Conservation (phyloP, 2,329 filamentous ascomycete genomes). For the Pestalotiopsis sp. region DNA sequence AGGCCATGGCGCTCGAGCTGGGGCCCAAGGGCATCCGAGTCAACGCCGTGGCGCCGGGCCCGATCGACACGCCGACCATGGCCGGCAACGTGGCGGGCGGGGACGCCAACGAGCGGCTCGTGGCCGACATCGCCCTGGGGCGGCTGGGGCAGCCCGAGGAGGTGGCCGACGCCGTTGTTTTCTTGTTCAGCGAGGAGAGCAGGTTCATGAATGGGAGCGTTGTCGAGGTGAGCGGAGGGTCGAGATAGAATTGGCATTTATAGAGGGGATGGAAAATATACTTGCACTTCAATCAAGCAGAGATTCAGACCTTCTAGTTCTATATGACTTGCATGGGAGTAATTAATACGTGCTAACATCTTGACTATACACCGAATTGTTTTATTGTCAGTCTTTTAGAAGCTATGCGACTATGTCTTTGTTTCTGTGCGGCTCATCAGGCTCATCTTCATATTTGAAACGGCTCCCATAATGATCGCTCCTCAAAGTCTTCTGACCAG, state of each 20-base stretch:
- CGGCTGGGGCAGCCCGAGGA: slow-evolving; percentile 29
- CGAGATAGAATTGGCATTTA: not conserved
- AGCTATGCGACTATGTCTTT: not conserved
- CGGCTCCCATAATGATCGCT: slow-evolving; percentile 14
- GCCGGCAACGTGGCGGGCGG: slow-evolving; percentile 49
- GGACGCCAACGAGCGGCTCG: slow-evolving; percentile 35
- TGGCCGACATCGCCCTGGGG: slow-evolving; percentile 26
- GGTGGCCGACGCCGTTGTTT: slow-evolving; percentile 43
- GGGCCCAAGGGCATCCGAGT: slow-evolving; percentile 39
- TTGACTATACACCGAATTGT: not conserved
- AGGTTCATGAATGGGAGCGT: slow-evolving; percentile 57
- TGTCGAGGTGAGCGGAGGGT: slow-evolving; percentile 38
- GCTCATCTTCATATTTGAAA: slow-evolving; percentile 13
- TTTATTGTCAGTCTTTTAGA: not conserved
- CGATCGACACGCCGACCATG: slow-evolving; percentile 30
- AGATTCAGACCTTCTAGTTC: not conserved
- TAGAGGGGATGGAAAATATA: fast-evolving
- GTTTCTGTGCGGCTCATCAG: not conserved
- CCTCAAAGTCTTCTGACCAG: slow-evolving; percentile 10
- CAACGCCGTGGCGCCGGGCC: slow-evolving; percentile 33
- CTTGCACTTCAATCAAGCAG: not conserved
- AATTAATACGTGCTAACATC: not conserved
- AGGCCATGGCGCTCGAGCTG: slow-evolving; percentile 43
- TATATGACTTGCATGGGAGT: not conserved
- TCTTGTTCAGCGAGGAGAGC: slow-evolving; percentile 51